These are phyloP conservation scores for Tubosaeta brunneosetosa DNA, from an alignment of 768 basidiomycete species.

Conservation along the genomic window DNA sequence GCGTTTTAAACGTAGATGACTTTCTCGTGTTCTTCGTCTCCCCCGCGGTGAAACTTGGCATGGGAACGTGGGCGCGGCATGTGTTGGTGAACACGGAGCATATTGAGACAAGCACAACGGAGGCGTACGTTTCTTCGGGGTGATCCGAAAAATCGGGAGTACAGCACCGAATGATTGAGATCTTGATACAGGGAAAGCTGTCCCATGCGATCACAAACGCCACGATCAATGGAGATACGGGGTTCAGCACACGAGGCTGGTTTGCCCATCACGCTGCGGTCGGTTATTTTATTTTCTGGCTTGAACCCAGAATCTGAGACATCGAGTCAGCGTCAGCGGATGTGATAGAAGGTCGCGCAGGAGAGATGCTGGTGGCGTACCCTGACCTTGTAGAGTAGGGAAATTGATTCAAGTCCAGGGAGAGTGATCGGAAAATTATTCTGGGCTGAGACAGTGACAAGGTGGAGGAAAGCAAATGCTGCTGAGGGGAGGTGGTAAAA, in stretches of 20 bases:
- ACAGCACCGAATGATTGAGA: background rate
- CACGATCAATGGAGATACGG: conserved; percentile 12
- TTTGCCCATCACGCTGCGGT: background rate
- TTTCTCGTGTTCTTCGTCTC: background rate
- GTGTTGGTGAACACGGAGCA: conserved; percentile 10
- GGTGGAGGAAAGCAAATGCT: background rate
- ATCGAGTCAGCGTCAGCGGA: background rate
- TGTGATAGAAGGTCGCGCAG: background rate
- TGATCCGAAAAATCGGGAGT: conserved; percentile 9
- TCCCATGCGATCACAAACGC: conserved; percentile 8
- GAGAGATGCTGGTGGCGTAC: background rate
- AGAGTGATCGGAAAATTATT: background rate
- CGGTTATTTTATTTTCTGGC: background rate
- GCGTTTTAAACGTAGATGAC: background rate
- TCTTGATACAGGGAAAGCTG: background rate
- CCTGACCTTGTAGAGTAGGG: background rate
- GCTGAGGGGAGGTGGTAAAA: background rate
- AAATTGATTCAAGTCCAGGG: background rate
- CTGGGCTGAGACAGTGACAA: background rate
- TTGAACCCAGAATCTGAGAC: background rate
- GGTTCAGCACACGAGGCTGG: background rate
- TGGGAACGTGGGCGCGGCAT: conserved; percentile 3
- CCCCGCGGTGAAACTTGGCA: background rate
- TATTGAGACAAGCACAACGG: background rate
- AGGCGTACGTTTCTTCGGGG: conserved; percentile 5